Evolutionary conservation across 768 basidiomycete species (phyloP), one percentile per base, ranked within the genome.

Genomic region (Tulasnella sp.): DNA sequence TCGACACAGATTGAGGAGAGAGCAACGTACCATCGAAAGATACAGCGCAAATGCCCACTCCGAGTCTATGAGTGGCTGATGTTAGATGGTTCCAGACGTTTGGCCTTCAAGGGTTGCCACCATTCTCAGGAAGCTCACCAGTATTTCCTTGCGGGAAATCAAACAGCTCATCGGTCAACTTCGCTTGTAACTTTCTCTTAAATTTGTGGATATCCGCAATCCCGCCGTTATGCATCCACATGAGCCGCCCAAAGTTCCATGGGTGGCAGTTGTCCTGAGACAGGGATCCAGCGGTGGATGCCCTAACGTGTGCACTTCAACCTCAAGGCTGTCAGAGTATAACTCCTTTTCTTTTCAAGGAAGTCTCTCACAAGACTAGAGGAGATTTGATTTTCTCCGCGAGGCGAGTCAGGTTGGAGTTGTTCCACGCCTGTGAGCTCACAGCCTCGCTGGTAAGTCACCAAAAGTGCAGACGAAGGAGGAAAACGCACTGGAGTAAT

Each of bases 171-270:
- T 99, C 94, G 0, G 86, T 77, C 13, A 99, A 72, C 26, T 76
- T 77, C 32, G 75, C 75, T 67, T 95, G 93, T 7, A 99, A 71
- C 27, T 76, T 78, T 26, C 96, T 79, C 73, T 94, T 97, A 65
- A 98, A 80, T 60, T 76, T 73, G 45, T 72, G 71, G 71, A 97
- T 98, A 3, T 89, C 83, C 44, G 87, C 83, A 58, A 99, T 88
- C n/a, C 83, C 84, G 56, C 95, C 95, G 64, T 96, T 98, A 70
- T 94, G 93, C 93, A 97, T 97, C 73, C 88, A 97, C 90, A 97
- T 96, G 50, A 99, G 74, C 68, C 87, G 92, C 9, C 87, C 89
- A 67, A 89, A 85, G 42, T 82, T 82, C 73, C 95, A 99, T 4
- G 96, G 96, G 72, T 98, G 95, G 66, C 91, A 94, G 67, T 95